These are phyloP conservation scores for Alloteropsis semialata DNA, from an alignment of 176 grass and related monocot genomes.

Conservation along the genomic window DNA sequence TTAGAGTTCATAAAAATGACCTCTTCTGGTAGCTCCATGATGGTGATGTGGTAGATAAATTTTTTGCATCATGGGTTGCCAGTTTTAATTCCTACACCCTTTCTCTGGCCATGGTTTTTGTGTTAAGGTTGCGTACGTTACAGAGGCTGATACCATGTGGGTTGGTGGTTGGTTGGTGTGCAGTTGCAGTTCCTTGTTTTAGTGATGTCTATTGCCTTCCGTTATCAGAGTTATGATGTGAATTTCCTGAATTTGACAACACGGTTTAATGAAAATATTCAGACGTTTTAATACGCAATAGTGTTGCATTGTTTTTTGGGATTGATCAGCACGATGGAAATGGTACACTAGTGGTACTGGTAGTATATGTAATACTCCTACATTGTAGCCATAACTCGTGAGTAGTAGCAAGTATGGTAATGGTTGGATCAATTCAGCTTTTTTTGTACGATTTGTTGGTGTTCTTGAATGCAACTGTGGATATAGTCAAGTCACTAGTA, in stretches of 20 bases:
- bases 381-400: neutral
- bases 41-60: neutral
- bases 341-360: too few relatives aligned
- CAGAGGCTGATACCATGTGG: too few relatives aligned
- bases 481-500: conserved; percentile 14
- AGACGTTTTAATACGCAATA: too few relatives aligned
- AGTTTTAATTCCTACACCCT: neutral
- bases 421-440: neutral
- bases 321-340: too few relatives aligned
- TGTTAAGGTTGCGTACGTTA: too few relatives aligned
- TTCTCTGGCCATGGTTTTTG: neutral
- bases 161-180: too few relatives aligned
- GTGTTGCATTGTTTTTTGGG: too few relatives aligned
- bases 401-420: neutral
- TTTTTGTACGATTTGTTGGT: neutral
- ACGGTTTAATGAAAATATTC: too few relatives aligned
- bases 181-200: too few relatives aligned
- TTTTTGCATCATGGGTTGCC: neutral
- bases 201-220: too few relatives aligned
- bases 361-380: neutral
- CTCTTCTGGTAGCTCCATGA: neutral
- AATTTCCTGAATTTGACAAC: too few relatives aligned
- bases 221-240: too few relatives aligned
- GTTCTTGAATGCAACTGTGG: conserved; percentile 8
- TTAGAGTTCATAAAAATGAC: neutral